Conservation (phyloP, 495 filamentous ascomycete genomes). For the Neurospora hispaniola region DNA sequence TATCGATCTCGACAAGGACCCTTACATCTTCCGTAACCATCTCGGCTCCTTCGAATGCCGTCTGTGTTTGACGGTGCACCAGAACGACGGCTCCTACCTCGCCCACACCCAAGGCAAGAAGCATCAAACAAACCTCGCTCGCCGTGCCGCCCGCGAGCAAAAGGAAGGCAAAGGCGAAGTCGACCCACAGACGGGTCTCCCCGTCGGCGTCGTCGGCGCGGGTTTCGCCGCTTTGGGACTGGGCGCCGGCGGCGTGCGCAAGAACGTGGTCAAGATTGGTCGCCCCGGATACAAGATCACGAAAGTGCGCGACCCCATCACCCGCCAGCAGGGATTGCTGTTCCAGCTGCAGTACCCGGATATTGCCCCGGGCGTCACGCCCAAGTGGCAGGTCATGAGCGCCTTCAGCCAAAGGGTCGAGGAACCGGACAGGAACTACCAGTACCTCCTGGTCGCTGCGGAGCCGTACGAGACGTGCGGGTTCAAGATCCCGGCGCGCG, state of each 20-base stretch:
- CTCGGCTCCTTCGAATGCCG: slow-evolving; percentile 97
- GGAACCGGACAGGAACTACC: slow-evolving; percentile 83
- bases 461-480: slow-evolving; percentile 97
- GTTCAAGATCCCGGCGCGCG: slow-evolving; percentile 91
- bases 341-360: slow-evolving; percentile 97
- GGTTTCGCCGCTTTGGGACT: slow-evolving; percentile 41
- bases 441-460: slow-evolving; percentile 91
- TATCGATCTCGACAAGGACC: slow-evolving; percentile 98
- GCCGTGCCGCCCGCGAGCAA: slow-evolving; percentile 85
- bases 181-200: slow-evolving; percentile 64
- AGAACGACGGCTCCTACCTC: slow-evolving; percentile 98
- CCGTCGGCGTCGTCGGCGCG: slow-evolving; percentile 63
- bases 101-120: slow-evolving; percentile 98
- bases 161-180: slow-evolving; percentile 65
- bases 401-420: slow-evolving; percentile 95
- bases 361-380: slow-evolving; percentile 62
- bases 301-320: slow-evolving; percentile 83
- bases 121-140: slow-evolving; percentile 98
- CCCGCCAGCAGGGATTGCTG: slow-evolving; percentile 76
- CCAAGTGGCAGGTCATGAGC: slow-evolving; percentile 91
- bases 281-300: slow-evolving; percentile 97
- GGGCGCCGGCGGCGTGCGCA: slow-evolving; percentile 46
- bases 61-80: slow-evolving; percentile 96
- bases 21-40: slow-evolving; percentile 99
- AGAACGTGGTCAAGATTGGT: slow-evolving; percentile 94